Evolutionary conservation across 192 early-diverging fungal genomes (phyloP), one percentile per base, ranked within the genome.

Genomic region (Umbelopsis sp.): DNA sequence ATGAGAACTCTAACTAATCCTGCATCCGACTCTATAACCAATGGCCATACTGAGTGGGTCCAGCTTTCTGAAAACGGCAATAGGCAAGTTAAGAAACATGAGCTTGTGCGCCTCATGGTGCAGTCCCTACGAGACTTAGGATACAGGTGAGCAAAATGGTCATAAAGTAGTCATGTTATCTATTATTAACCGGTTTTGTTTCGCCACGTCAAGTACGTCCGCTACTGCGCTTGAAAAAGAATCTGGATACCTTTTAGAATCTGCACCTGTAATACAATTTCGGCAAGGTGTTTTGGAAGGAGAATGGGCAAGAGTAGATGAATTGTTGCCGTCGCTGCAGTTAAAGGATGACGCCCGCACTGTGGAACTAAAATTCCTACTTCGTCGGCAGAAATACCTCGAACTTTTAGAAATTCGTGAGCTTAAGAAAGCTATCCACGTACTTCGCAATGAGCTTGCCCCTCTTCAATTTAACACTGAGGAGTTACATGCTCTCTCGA

Each of bases 361-460:
- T 20, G n/a, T 55, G 16, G 67, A 79, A 47, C 86, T 89, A 27
- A 80, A 75, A 69, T 96, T 97, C 74, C 80, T 95, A 30, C 85
- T 97, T 64, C 83, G 93, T 55, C 82, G 91, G 51, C 98, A 99
- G 85, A 94, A 95, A 75, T 99, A 90, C 71, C 77, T 98, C 27
- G 98, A 99, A 76, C 77, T 91, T 4, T 71, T 99, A 41, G 94
- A 96, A 79, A 70, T 73, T 6, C 75, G 84, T 47, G 65, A 91
- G 45, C 85, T 89, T 3, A 88, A 91, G 69, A 80, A 85, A 53
- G 97, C 97, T 4, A 72, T 97, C 49, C 51, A 84, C 5, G 83
- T 94, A 7, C 78, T 99, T 25, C 88, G 94, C 47, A 88, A 86
- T 58, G 95, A 98, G 75, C 77, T 98, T 30, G 83, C 91, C 46